Evolutionary conservation across 495 filamentous ascomycete species (phyloP).

Genomic region (Trichocladium antarcticum): DNA sequence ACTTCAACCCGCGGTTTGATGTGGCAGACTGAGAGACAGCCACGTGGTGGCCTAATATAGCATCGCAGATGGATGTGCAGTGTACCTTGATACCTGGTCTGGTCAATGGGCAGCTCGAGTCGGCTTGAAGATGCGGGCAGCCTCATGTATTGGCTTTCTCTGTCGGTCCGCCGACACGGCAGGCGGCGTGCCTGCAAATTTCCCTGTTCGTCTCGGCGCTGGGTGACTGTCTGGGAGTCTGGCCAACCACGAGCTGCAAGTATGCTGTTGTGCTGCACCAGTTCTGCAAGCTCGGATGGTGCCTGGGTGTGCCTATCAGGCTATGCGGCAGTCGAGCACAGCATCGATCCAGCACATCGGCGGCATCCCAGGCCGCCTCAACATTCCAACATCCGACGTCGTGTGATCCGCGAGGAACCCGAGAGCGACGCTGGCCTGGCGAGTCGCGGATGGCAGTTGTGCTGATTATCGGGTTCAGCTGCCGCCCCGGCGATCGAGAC

Average conservation of each 20-base stretch:
- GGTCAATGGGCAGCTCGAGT: background rate
- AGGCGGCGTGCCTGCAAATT: background rate
- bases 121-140: background rate
- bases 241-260: background rate
- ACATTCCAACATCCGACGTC: no score
- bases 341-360: no score
- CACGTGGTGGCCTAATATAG: constrained; percentile 1
- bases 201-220: background rate
- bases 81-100: no score
- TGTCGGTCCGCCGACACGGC: background rate
- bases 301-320: background rate
- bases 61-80: no score
- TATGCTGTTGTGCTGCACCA: background rate
- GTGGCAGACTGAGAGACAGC: constrained; percentile 11
- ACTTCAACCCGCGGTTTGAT: background rate
- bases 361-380: no score
- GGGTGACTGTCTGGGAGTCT: background rate
- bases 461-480: no score
- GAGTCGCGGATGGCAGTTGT: no score
- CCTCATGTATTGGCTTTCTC: background rate
- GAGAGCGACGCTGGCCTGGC: no score
- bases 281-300: background rate
- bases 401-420: no score
- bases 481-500: no score
- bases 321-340: no score